Conservation (phyloP, 208 protist genomes). For the Naegleria gruberi region DNA sequence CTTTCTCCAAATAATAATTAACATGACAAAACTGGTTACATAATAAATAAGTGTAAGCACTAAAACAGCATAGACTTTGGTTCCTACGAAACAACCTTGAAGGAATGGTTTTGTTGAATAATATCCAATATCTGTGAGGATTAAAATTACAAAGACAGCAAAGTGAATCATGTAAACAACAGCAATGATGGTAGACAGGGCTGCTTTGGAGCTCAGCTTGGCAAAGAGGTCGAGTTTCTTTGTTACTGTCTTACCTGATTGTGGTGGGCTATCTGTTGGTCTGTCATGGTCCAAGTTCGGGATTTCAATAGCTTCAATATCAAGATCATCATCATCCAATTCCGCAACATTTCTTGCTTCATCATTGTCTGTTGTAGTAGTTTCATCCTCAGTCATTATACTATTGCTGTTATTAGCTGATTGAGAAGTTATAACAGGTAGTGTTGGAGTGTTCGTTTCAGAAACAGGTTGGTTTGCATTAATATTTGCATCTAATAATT, state of each 20-base stretch:
- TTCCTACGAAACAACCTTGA: neutral
- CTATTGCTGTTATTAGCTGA: no score
- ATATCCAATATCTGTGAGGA: neutral
- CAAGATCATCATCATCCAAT: neutral
- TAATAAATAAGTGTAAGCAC: neutral
- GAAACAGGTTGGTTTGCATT: no score
- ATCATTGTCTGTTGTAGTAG: neutral
- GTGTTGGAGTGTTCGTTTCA: no score
- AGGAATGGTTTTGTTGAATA: neutral
- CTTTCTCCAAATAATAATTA: neutral
- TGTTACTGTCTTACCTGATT: neutral
- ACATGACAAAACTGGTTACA: neutral
- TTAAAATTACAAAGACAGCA: neutral
- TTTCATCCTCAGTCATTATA: neutral
- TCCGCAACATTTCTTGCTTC: neutral
- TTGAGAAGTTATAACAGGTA: no score
- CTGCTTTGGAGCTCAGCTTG: neutral
- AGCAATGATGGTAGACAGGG: neutral
- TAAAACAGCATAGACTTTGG: neutral
- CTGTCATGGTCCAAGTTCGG: neutral
- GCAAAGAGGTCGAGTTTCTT: neutral
- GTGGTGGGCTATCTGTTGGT: neutral
- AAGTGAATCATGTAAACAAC: neutral
- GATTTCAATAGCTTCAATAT: neutral
- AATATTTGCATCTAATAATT: no score